These are phyloP conservation scores for Solidago caesia DNA, from an alignment of 129 eudicot species.

Conservation along the genomic window DNA sequence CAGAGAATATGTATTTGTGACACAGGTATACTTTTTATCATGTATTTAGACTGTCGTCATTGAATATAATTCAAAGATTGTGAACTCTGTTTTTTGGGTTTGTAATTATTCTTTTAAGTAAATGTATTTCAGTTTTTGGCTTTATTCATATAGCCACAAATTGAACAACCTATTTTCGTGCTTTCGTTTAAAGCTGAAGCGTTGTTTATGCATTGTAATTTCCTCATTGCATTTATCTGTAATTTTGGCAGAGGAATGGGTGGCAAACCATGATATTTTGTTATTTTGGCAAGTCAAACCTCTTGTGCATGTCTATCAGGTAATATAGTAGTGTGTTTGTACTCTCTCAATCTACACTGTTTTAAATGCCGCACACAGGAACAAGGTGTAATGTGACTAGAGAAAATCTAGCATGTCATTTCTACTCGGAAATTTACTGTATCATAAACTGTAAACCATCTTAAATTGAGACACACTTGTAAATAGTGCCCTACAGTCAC, in stretches of 20 bases:
- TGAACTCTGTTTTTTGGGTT: not conserved
- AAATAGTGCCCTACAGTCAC: constrained; percentile 1
- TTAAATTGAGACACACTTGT: not conserved
- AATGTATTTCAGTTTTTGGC: constrained; percentile 7
- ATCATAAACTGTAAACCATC: not conserved
- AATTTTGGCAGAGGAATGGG: constrained; percentile 73
- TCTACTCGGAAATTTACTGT: not conserved
- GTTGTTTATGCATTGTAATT: constrained; percentile 1
- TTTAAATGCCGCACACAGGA: not conserved
- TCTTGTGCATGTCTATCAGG: constrained; percentile 93
- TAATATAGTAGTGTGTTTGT: constrained; percentile 25
- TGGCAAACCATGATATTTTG: constrained; percentile 67
- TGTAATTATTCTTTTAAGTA: not conserved
- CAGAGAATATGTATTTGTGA: constrained; percentile 77
- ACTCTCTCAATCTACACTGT: constrained; percentile 1
- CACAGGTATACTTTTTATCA: constrained; percentile 52
- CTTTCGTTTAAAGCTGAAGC: not conserved
- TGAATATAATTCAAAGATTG: constrained; percentile 10
- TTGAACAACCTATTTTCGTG: not conserved
- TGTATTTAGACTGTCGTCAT: not conserved
- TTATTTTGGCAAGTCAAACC: constrained; percentile 99
- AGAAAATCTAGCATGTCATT: not conserved
- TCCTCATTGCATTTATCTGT: not conserved
- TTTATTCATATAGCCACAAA: constrained; percentile 1
- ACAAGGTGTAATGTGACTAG: not conserved